Evolutionary conservation across 345 rosid species (phyloP), one percentile per base, ranked within the genome.

Genomic region (Hibiscus syriacus): DNA sequence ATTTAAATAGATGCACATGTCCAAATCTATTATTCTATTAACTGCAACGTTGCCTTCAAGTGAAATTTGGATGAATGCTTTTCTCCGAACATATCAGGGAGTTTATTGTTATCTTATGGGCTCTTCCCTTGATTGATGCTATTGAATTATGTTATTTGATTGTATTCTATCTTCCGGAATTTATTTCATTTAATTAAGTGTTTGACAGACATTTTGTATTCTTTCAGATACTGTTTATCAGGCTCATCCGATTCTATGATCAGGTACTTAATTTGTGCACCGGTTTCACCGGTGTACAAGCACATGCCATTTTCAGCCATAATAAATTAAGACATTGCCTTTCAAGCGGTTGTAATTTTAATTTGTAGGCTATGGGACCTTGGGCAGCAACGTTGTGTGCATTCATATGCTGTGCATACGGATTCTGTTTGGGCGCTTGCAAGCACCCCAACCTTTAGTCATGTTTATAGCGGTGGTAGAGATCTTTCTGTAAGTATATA

Each of bases 351-450:
- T 71, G 25, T 63, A 62, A 75, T 64, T 49, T 49, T 63, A 17
- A 25, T 67, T 70, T 50, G 29, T 78, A 95, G 99, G 80, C 80
- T 95, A 68, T 95, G 99, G 99, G 99, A 95, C 78, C 90, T 95
- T 78, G 99, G 99, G 72, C 98, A 92, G 86, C 99, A 95, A 79
- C 89, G 99, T 60, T 95, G 99, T 66, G 62, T 95, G 77, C 99
- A 95, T 81, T 92, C 99, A 55, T 95, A 95, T 81, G 98, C 99
- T 17, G 99, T 95, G 74, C 99, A 95, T 74, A 95, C 98, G 23
- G 98, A 95, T 84, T 95, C 99, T 78, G 99, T 95, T 59, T 95
- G 99, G 99, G 96, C 99, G 27, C 97, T 95, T 83, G 98, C 99
- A 56, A 88, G 98, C 86, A 83, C 90, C 64, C 85, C 99, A 27